phyloP scores from a whole-genome alignment of 2,329 filamentous ascomycete species.

The Diaporthe amygdali region DNA sequence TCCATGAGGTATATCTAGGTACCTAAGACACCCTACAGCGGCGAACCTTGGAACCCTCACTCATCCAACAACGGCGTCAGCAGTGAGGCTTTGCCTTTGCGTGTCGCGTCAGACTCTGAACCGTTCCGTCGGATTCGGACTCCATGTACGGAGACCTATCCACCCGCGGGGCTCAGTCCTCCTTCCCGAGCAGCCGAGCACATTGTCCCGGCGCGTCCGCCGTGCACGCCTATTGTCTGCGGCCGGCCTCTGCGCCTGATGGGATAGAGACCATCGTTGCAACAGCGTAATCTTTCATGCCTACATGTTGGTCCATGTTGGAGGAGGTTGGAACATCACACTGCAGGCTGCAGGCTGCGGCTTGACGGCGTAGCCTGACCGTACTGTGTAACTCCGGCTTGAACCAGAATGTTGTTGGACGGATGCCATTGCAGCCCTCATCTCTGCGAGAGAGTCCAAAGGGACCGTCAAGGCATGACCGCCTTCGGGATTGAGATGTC shows the following conservation, averaged over 20 bases:
- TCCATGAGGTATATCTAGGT: not conserved
- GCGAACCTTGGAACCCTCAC: not conserved
- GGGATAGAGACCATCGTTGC: not conserved
- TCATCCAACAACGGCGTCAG: not conserved
- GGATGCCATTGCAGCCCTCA: not conserved
- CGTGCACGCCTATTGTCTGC: not conserved
- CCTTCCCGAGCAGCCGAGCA: not conserved
- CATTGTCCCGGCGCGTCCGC: not conserved
- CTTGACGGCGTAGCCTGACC: not conserved
- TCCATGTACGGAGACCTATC: not conserved
- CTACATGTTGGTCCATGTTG: no score
- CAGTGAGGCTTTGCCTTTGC: not conserved
- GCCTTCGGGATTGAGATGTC: not conserved
- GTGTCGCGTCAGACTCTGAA: not conserved
- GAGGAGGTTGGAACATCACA: not conserved
- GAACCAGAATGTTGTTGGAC: not conserved
- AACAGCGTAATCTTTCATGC: not conserved
- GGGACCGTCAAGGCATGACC: no score
- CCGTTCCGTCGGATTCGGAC: slow-evolving; percentile 11
- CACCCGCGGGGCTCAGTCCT: not conserved
- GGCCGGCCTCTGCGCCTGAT: not conserved
- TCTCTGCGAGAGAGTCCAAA: no score
- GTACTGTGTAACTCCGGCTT: no score
- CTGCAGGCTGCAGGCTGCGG: not conserved
- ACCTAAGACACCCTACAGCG: not conserved